A percentile compares a stretch with the other conserved stretches of the same genome.
Evolutionary conservation across 768 basidiomycete genomes (phyloP).

Genomic region (Coprinopsis marcescibilis): DNA sequence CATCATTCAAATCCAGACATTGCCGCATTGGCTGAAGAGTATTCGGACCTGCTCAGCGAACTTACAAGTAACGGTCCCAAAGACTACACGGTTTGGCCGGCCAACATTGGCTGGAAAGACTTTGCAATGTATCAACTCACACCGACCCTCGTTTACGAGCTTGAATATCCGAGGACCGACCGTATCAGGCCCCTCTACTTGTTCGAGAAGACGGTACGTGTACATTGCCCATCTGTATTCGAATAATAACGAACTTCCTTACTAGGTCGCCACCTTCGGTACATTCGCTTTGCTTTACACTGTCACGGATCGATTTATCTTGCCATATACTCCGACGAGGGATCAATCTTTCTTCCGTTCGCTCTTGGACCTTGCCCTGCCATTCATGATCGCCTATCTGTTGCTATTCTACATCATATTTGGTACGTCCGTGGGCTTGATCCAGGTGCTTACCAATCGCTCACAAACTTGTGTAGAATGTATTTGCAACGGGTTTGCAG

Average conservation of each 20-base stretch:
- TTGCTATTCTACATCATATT: conserved; percentile 84
- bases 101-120: conserved; percentile 76
- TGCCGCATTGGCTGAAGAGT: conserved; percentile 64
- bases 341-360: conserved; percentile 71
- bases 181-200: conserved; percentile 78
- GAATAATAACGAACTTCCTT: too few species aligned
- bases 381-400: conserved; percentile 91
- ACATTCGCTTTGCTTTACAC: conserved; percentile 92
- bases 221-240: conserved; percentile 21
- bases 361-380: conserved; percentile 81
- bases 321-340: conserved; percentile 68
- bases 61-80: conserved; percentile 66
- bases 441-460: background rate
- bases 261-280: conserved; percentile 83
- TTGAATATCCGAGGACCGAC: conserved; percentile 92
- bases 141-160: conserved; percentile 92
- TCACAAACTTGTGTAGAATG: conserved; percentile 53
- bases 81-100: conserved; percentile 67
- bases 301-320: conserved; percentile 91
- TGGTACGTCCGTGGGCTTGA: conserved; percentile 36
- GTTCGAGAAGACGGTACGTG: conserved; percentile 59
- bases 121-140: conserved; percentile 83
- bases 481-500: conserved; percentile 94
- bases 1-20: conserved; percentile 65
- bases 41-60: conserved; percentile 71